Evolutionary conservation across 2,329 filamentous ascomycete species (phyloP).

Genomic region (Trichoderma atroviride): DNA sequence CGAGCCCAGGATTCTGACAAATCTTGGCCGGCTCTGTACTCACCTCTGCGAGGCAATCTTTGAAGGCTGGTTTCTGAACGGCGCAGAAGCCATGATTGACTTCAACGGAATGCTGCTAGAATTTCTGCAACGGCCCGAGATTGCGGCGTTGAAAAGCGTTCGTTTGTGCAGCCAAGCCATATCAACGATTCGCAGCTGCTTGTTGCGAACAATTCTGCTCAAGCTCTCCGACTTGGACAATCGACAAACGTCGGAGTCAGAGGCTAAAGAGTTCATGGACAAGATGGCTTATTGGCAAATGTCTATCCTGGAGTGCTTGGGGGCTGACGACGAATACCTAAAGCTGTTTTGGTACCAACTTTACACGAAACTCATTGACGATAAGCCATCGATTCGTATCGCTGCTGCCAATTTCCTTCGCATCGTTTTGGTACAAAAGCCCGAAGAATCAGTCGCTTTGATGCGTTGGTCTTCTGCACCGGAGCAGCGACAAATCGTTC

Average conservation of each 20-base stretch:
- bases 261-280: conserved; percentile 73
- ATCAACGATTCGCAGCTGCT: conserved; percentile 71
- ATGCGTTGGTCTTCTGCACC: conserved; percentile 71
- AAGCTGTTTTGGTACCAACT: conserved; percentile 89
- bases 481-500: conserved; percentile 71
- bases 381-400: conserved; percentile 66
- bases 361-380: conserved; percentile 82
- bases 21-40: conserved; percentile 76
- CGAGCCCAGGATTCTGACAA: conserved; percentile 83
- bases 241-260: conserved; percentile 56
- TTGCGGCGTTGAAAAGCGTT: conserved; percentile 81
- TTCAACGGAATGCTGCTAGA: conserved; percentile 85
- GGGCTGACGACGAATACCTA: conserved; percentile 78
- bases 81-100: conserved; percentile 79
- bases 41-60: conserved; percentile 90
- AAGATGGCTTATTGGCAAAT: conserved; percentile 96
- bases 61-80: conserved; percentile 94
- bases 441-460: conserved; percentile 74
- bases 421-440: conserved; percentile 92
- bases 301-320: conserved; percentile 77
- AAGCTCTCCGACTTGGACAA: conserved; percentile 83
- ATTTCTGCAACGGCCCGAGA: conserved; percentile 82
- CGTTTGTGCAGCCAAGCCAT: conserved; percentile 88
- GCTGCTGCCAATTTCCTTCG: conserved; percentile 84
- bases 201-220: conserved; percentile 78